Percentiles rank a stretch among this genome's conserved stretches.
Evolutionary conservation across 306 rosid genomes (phyloP).

Genomic region (Cicer pinnatifidum): DNA sequence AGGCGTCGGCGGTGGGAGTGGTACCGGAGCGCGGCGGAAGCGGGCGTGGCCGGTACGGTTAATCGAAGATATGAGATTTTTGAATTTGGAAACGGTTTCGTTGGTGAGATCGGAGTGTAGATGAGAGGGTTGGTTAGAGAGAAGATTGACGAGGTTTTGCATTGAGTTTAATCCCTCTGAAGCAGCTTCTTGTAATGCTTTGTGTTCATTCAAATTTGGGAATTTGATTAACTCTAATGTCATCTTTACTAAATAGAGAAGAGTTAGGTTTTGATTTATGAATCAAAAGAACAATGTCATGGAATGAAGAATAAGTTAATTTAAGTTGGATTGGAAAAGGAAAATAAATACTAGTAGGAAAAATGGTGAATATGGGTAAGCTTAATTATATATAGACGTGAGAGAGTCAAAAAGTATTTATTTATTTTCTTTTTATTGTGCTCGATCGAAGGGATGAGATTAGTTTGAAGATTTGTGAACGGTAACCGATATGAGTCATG

Average conservation of each 20-base stretch:
- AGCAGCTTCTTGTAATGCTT: slow-evolving; percentile 78
- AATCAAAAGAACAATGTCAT: neutral
- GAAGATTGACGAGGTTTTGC: slow-evolving; percentile 57
- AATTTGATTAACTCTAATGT: slow-evolving; percentile 73
- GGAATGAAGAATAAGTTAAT: neutral
- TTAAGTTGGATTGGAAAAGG: neutral
- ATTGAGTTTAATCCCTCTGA: slow-evolving; percentile 75
- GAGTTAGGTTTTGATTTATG: neutral
- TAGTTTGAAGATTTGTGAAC: no score
- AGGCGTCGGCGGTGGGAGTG: neutral
- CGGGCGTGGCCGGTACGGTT: slow-evolving; percentile 91
- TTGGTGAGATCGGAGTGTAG: slow-evolving; percentile 65
- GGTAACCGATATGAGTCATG: no score
- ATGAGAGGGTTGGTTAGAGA: slow-evolving; percentile 58
- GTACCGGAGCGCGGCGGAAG: slow-evolving; percentile 76
- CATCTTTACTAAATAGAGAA: slow-evolving; percentile 28
- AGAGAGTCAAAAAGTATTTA: neutral
- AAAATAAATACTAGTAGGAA: neutral
- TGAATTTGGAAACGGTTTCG: slow-evolving; percentile 69
- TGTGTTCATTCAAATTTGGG: slow-evolving; percentile 65
- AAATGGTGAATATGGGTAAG: neutral
- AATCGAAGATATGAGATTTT: slow-evolving; percentile 60
- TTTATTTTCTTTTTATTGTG: no score
- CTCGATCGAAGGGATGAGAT: no score
- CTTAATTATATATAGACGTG: neutral